Conservation (phyloP, 2,329 filamentous ascomycete species). For the Pezizomycotina sp. region DNA sequence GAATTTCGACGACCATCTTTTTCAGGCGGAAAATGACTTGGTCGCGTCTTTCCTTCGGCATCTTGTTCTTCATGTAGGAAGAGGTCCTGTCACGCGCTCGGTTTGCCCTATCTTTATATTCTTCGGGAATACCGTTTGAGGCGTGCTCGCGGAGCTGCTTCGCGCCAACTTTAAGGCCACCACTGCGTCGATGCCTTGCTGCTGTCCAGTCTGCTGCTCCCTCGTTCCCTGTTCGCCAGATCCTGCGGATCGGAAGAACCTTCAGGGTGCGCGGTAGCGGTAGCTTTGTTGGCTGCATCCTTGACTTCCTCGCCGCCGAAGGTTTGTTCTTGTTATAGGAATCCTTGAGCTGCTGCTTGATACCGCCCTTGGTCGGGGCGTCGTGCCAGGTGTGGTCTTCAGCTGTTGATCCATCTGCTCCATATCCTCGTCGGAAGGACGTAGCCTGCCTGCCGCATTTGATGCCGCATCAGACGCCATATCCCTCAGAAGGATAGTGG, state of each 20-base stretch:
- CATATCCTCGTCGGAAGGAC: constrained; percentile 62
- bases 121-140: constrained; percentile 48
- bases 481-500: constrained; percentile 63
- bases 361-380: constrained; percentile 55
- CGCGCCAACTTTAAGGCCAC: constrained; percentile 28
- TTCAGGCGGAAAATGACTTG: constrained; percentile 84
- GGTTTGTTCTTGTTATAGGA: constrained; percentile 40
- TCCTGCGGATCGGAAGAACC: constrained; percentile 40
- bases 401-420: constrained; percentile 65
- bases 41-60: constrained; percentile 82
- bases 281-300: constrained; percentile 42
- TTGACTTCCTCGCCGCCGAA: constrained; percentile 41
- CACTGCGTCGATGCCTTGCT: constrained; percentile 36
- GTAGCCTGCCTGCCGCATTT: constrained; percentile 57
- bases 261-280: constrained; percentile 39
- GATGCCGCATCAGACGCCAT: constrained; percentile 79
- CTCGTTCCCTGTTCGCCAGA: constrained; percentile 36
- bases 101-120: constrained; percentile 36
- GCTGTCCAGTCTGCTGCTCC: too few relatives aligned
- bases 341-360: constrained; percentile 52
- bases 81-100: constrained; percentile 37
- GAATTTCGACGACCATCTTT: constrained; percentile 95
- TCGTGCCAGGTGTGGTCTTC: constrained; percentile 92
- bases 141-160: constrained; percentile 39
- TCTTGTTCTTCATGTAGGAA: constrained; percentile 70